These are phyloP conservation scores for Botryobasidium botryosum DNA, from an alignment of 768 basidiomycete genomes.

Conservation along the genomic window DNA sequence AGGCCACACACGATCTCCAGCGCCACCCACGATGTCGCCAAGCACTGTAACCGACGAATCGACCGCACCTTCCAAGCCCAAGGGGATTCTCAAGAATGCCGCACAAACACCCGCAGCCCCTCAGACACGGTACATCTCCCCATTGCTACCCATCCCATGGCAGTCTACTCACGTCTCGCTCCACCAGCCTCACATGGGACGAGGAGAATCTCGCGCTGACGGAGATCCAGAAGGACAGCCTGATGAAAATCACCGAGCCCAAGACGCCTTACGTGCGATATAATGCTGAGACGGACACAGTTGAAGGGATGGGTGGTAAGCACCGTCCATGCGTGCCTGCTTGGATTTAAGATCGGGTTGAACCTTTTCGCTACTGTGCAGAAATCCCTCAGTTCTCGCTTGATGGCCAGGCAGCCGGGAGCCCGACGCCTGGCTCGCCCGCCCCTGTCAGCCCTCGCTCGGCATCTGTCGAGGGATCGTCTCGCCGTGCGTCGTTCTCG, in stretches of 20 bases:
- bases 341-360: conserved; percentile 2
- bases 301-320: conserved; percentile 54
- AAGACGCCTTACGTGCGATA: conserved; percentile 95
- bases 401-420: conserved; percentile 10
- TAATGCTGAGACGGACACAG: conserved; percentile 66
- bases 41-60: too few relatives aligned
- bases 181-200: conserved; percentile 71
- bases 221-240: conserved; percentile 84
- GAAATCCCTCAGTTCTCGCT: conserved; percentile 76
- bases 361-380: conserved; percentile 17
- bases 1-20: too few relatives aligned
- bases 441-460: background rate
- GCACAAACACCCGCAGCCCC: conserved; percentile 19
- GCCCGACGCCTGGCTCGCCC: conserved; percentile 14
- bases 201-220: conserved; percentile 86
- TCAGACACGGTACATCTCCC: background rate
- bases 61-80: conserved; percentile 35
- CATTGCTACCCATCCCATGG: background rate
- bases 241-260: conserved; percentile 98
- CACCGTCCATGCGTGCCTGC: conserved; percentile 14
- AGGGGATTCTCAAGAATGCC: conserved; percentile 80
- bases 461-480: conserved; percentile 15
- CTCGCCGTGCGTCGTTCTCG: conserved; percentile 58
- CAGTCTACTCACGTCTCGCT: background rate
- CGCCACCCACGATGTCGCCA: too few relatives aligned